phyloP scores from a whole-genome alignment of 2,329 filamentous ascomycete genomes.

The Sclerotinia spermophila region DNA sequence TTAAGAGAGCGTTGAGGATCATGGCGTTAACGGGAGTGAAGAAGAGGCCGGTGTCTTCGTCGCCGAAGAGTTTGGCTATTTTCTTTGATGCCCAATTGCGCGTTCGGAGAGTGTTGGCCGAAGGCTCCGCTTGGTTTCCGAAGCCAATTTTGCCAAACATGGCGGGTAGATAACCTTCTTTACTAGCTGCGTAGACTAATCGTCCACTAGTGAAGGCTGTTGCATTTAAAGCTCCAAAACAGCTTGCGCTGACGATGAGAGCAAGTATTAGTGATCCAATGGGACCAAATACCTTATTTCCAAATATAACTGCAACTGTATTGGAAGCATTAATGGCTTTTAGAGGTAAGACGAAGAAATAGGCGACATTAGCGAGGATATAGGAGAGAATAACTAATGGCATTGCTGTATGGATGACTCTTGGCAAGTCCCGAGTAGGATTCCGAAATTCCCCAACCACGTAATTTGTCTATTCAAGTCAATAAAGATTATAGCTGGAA shows the following conservation, averaged over 20 bases:
- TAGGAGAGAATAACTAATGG: constrained; percentile 89
- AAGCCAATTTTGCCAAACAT: constrained; percentile 82
- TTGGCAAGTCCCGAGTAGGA: constrained; percentile 80
- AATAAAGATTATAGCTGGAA: constrained; percentile 23
- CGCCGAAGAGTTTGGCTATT: constrained; percentile 63
- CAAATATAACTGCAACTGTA: constrained; percentile 94
- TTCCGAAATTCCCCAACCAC: constrained; percentile 97
- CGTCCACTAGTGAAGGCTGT: constrained; percentile 90
- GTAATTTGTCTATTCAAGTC: constrained; percentile 74
- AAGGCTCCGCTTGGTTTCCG: constrained; percentile 41
- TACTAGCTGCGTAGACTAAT: constrained; percentile 88
- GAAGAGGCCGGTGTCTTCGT: constrained; percentile 76
- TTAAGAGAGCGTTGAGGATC: constrained; percentile 72
- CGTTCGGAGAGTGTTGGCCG: constrained; percentile 46
- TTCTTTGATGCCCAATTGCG: constrained; percentile 56
- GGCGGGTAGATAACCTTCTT: constrained; percentile 86
- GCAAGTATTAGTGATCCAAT: constrained; percentile 80
- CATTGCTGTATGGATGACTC: constrained; percentile 95
- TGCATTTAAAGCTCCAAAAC: constrained; percentile 91
- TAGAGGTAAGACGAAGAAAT: constrained; percentile 88
- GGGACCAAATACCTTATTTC: constrained; percentile 81
- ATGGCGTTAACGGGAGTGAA: constrained; percentile 94
- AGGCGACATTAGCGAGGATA: constrained; percentile 84
- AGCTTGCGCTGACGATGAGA: constrained; percentile 83
- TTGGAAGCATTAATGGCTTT: constrained; percentile 80